Evolutionary conservation across 2,329 filamentous ascomycete species (phyloP), one percentile per base, ranked within the genome.

Genomic region (Fusarium tupiense): DNA sequence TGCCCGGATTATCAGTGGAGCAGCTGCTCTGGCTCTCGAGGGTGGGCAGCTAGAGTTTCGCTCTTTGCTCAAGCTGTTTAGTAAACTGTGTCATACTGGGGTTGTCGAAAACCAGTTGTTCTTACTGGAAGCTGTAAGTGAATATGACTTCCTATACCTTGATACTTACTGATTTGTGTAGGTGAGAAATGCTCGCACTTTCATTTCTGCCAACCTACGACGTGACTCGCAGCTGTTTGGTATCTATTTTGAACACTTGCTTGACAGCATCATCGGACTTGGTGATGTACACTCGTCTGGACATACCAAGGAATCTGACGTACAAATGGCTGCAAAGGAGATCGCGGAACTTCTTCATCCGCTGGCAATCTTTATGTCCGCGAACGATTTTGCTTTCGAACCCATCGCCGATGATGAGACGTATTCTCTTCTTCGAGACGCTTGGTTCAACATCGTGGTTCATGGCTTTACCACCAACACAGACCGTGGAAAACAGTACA

Each of bases 391-490:
- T 71, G 86, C 84, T 29, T 83, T 85, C 26, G 83, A 85, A 49
- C 85, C 83, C 40, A 76, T 85, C 16, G 83, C 84, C 62, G 89
- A 93, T 60, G 92, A 95, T 59, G 91, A 96, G 67, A 90, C 91
- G 13, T 89, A 93, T 70, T 89, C 90, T 33, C 85, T 97, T 64
- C 89, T 96, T 75, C 91, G 96, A 60, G 95, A 99, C 86, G 94
- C 94, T 10, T 99, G 96, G 96, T 98, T 98, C 85, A 99, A 99
- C 79, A 94, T 98, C 71, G 94, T 95, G 29, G 93, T 98, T 2
- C 96, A 99, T 81, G 96, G 95, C 9, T 97, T 98, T 80, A 92
- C 91, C 16, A 87, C 92, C 17, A 89, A 89, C 22, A 96, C 94
- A 0, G 89, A 91, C 22, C 89, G 93, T 62, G 93, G 92, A 24